phyloP scores from a whole-genome alignment of 176 grass and related monocot genomes.

The Urochloa ruziziensis region DNA sequence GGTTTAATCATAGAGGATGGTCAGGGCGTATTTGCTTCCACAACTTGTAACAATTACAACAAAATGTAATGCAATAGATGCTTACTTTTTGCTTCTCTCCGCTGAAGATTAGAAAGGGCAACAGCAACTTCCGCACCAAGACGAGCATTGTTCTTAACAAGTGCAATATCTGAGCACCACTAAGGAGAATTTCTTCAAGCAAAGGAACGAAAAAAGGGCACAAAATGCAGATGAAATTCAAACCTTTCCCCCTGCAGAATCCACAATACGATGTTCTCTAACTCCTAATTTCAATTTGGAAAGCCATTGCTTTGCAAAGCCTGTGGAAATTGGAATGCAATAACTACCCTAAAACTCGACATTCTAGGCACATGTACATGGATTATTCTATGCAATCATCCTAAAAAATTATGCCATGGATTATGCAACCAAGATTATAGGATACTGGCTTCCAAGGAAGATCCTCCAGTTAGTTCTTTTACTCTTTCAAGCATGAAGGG shows the following conservation, averaged over 20 bases:
- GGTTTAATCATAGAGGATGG: background rate
- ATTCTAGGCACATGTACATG: background rate
- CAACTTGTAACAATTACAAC: background rate
- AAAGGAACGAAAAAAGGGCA: background rate
- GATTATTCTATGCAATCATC: background rate
- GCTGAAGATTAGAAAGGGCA: conserved; percentile 55
- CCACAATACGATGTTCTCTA: background rate
- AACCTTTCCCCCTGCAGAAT: background rate
- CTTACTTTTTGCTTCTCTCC: conserved; percentile 45
- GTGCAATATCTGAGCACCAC: conserved; percentile 64
- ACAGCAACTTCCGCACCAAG: conserved; percentile 73
- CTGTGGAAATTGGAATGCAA: background rate
- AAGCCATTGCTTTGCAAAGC: background rate
- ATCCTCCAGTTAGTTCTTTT: conserved; percentile 77
- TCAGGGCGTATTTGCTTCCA: background rate
- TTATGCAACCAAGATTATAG: conserved; percentile 28
- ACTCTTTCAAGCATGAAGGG: conserved; percentile 88
- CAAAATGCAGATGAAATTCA: background rate
- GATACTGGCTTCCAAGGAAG: conserved; percentile 85
- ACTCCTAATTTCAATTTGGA: background rate
- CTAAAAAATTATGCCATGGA: background rate
- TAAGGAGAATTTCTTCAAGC: conserved; percentile 47
- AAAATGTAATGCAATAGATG: background rate
- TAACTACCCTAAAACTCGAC: background rate
- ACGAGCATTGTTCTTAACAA: conserved; percentile 96